A percentile compares a stretch with the other conserved stretches of the same genome.
Evolutionary conservation across 2,329 filamentous ascomycete species (phyloP).

Genomic region (Colletotrichum sublineola): DNA sequence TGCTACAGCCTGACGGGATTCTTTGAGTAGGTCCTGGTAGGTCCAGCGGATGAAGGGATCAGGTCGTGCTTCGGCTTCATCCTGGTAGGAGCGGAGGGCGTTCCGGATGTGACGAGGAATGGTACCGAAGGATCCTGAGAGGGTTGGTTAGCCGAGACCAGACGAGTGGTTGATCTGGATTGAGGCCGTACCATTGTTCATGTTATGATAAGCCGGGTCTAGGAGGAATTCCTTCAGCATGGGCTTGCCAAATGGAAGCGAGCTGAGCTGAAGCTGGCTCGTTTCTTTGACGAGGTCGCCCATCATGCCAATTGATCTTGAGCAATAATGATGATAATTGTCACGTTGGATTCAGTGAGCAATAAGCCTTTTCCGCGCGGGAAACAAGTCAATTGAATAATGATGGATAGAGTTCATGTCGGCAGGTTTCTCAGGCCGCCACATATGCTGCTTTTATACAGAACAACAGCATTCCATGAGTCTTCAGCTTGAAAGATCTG

Average conservation of each 20-base stretch:
- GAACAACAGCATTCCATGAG: not conserved
- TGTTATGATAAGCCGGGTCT: conserved; percentile 74
- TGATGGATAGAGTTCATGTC: not conserved
- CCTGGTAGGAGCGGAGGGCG: conserved; percentile 74
- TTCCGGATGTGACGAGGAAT: conserved; percentile 74
- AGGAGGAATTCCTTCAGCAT: conserved; percentile 78
- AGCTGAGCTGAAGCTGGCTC: not conserved
- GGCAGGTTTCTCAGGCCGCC: too few relatives aligned
- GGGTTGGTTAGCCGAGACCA: conserved; percentile 40
- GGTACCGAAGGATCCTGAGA: conserved; percentile 81
- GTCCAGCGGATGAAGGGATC: conserved; percentile 83
- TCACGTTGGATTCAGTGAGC: not conserved
- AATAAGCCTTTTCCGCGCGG: not conserved
- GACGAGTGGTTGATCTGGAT: not conserved
- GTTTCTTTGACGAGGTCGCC: conserved; percentile 11
- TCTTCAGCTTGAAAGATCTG: not conserved
- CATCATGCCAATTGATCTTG: conserved; percentile 17
- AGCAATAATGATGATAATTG: not conserved
- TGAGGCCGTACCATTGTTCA: conserved; percentile 79
- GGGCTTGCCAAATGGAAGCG: conserved; percentile 49
- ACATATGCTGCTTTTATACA: not conserved
- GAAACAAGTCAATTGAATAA: not conserved
- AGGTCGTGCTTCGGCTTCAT: conserved; percentile 74
- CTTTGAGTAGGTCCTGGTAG: conserved; percentile 72
- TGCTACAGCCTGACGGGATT: conserved; percentile 74